Base-by-base conservation (phyloP, 306 rosid genomes). In the Sechiopsis laciniata region DNA sequence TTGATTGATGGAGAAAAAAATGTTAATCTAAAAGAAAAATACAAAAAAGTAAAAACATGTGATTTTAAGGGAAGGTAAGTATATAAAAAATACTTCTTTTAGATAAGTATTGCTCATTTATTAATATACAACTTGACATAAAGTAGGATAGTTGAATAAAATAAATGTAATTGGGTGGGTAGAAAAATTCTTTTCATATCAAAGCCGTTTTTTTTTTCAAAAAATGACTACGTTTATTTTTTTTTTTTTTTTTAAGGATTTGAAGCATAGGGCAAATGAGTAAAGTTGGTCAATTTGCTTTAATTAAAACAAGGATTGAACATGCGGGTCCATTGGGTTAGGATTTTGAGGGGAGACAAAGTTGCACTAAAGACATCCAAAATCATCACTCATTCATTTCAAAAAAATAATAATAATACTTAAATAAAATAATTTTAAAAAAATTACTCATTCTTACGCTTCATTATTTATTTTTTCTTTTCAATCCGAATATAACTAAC, bases 221-320 rank as follows among this genome's bases (percentile, higher is more conserved):
- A 22, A 58, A 58, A 2, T 59, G 65, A 22, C n/a, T 5, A 22
- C 7, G 0, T 10, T 62, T 62, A 29, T 26, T 62, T 32, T 32
- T 32, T 32, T 32, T 32, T 5, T 61, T 29, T 58, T 16, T 58
- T 58, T 58, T 9, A 58, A 2, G 64, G 37, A 22, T 35, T 59
- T 24, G 69, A 32, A 35, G 69, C 12, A 62, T 3, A 15, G 35
- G 6, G 46, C 12, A 35, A 26, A 8, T 62, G 21, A 32, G 21
- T 16, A 37, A 63, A 64, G 70, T 64, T 64, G 16, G 70, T 64
- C 70, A 64, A 35, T 64, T 64, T 16, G 26, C 52, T 62, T 62
- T 62, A 16, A 37, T 64, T 55, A 19, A 55, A 54, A 15, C 19
- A 55, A 55, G 59, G 19, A 24, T 2, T 17, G 13, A 17, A 20